Evolutionary conservation across 495 filamentous ascomycete species (phyloP), one percentile per base, ranked within the genome.

Genomic region (Achaetomiella virescens): DNA sequence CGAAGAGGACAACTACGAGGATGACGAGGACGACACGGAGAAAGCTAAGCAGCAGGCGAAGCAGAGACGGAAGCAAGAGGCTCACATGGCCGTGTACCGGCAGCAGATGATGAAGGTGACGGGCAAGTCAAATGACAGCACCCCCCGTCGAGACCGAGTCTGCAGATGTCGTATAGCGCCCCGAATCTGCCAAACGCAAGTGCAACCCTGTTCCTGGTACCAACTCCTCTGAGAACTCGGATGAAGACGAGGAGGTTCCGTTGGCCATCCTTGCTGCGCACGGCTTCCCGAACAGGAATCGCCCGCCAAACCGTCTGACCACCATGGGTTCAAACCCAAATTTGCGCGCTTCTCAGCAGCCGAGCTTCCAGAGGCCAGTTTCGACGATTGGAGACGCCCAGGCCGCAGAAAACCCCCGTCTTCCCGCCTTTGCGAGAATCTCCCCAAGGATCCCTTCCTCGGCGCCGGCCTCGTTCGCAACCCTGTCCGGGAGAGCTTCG

Each of bases 41-140:
- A 87, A 85, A 60, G 79, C 83, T 27, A 86, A 80, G 57, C 78
- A 87, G 65, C 73, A 85, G 31, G 82, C 86, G 41, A 85, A 85
- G 63, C 88, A 91, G 59, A 81, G 92, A 55, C 79, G 84, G 55
- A 95, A 92, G 72, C 91, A 96, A 62, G 90, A 96, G 65, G 92
- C 91, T 10, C 89, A 95, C 67, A 79, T 96, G 68, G 77, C 90
- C 12, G 84, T 97, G 8, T 95, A 96, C 66, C 82, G 93, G 44
- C 92, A 97, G 66, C 86, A 92, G 67, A 95, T 97, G 90, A 95
- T 90, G 89, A 96, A 96, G 65, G 86, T 95, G 18, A 95, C 90
- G 8, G 91, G 91, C 46, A 88, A 89, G 61, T 71, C 78, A 7
- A 68, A 76, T 6, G 44, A 43, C 50, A 79, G 77, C 46, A 63